Evolutionary conservation across 148 eudicot genomes (phyloP), one percentile per base, ranked within the genome.

Genomic region (Spergularia marina): DNA sequence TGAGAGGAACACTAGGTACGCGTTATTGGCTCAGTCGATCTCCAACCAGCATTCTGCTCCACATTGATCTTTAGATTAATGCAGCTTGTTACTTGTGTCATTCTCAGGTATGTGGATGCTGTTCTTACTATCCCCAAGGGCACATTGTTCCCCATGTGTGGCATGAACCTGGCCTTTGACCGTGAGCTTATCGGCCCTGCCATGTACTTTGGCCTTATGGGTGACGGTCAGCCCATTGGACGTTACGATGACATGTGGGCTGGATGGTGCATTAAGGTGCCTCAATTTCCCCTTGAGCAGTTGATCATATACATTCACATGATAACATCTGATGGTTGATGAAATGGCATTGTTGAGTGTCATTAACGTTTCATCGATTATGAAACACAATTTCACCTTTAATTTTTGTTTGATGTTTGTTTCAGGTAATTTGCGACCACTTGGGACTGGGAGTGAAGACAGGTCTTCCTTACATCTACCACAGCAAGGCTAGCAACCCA

Each of bases 201-300:
- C 10, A 89, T 89, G 90, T 87, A 87, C 89, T 87, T 89, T 56
- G 90, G 92, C 17, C 92, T 89, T 60, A 89, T 89, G 92, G 92
- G 90, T 20, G 90, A 87, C 25, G 92, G 92, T 60, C 92, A 89
- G 81, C 88, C 90, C 53, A 87, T 89, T 74, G 88, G 92, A 11
- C 88, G 92, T 20, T 89, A 89, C 40, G 92, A 89, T 13, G 90
- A 89, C 60, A 89, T 89, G 87, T 89, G 89, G 90, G 87, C 90
- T 74, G 88, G 90, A 44, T 89, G 90, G 92, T 89, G 90, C 71
- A 71, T 76, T 18, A 89, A 89, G 85, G 87, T 86, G 68, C 15
- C 12, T 30, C 65, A 2, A 7, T 68, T 7, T 72, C n/a, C 69
- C 44, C 56, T 58, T n/a, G n/a, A n/a, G n/a, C n/a, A n/a, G n/a